Percentiles rank a stretch among this genome's conserved stretches.
Conservation (phyloP, 371 early-diverging fungal species). For the Pancytospora philotis region DNA sequence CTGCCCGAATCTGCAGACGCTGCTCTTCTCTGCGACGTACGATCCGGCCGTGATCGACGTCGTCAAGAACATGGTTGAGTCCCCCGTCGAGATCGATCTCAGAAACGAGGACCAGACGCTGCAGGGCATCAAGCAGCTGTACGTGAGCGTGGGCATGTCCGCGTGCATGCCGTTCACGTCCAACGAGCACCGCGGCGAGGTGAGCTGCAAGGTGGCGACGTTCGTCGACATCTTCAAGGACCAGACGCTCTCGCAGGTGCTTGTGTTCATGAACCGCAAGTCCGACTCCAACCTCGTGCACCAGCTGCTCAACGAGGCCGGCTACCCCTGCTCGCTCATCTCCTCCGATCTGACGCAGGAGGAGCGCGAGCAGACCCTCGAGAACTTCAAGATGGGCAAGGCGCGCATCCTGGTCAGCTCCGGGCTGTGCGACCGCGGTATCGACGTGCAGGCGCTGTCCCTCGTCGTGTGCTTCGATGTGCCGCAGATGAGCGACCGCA, state of each 20-base stretch:
- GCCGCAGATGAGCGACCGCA: slow-evolving; percentile 82
- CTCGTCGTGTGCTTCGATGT: slow-evolving; percentile 95
- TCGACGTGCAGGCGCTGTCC: slow-evolving; percentile 96
- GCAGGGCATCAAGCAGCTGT: slow-evolving; percentile 98
- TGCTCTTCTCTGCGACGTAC: slow-evolving; percentile 90
- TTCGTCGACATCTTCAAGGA: slow-evolving; percentile 78
- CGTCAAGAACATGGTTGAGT: slow-evolving; percentile 82
- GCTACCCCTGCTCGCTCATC: slow-evolving; percentile 90
- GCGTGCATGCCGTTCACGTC: slow-evolving; percentile 41
- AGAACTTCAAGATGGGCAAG: slow-evolving; percentile 74
- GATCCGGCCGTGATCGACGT: slow-evolving; percentile 88
- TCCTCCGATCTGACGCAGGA: slow-evolving; percentile 93
- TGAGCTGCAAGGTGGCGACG: slow-evolving; percentile 72
- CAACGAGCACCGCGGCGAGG: slow-evolving; percentile 72
- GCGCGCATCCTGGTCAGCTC: slow-evolving; percentile 90
- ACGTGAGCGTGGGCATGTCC: slow-evolving; percentile 71
- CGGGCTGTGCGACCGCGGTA: slow-evolving; percentile 91
- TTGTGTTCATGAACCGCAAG: slow-evolving; percentile 94
- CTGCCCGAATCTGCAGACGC: slow-evolving; percentile 75
- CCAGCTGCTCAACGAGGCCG: slow-evolving; percentile 74
- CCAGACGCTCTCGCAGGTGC: slow-evolving; percentile 85
- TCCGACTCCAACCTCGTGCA: slow-evolving; percentile 90
- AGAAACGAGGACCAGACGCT: slow-evolving; percentile 99
- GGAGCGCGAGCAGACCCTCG: slow-evolving; percentile 87
- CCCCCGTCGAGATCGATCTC: slow-evolving; percentile 90